Evolutionary conservation across 345 rosid species (phyloP).

Genomic region (Gossypium turneri): DNA sequence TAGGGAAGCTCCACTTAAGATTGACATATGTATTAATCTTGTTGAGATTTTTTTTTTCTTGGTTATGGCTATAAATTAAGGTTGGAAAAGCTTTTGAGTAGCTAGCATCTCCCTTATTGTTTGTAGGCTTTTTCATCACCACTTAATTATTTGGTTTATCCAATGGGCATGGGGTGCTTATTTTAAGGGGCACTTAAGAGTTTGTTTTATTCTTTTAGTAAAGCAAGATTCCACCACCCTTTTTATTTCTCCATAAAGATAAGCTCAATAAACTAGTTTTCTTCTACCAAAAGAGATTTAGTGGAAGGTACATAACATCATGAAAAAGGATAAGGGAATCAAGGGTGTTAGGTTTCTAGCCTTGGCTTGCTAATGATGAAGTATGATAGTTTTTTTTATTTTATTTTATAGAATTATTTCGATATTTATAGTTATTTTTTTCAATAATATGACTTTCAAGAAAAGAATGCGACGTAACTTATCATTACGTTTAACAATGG

Average conservation of each 20-base stretch:
- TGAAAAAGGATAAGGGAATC: conserved; percentile 14
- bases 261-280: conserved; percentile 5
- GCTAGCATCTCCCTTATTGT: neutral
- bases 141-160: neutral
- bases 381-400: no score
- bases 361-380: neutral
- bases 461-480: neutral
- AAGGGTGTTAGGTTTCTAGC: neutral
- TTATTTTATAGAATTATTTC: no score
- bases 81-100: neutral
- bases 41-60: neutral
- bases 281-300: neutral
- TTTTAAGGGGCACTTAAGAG: neutral
- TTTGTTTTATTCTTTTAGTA: conserved; percentile 12
- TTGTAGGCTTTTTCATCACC: neutral
- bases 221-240: conserved; percentile 13
- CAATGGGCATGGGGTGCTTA: neutral
- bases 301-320: conserved; percentile 4
- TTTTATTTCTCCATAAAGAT: neutral
- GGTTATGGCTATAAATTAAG: neutral
- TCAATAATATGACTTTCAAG: no score
- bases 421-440: neutral
- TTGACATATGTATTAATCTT: neutral
- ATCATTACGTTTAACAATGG: no score
- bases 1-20: conserved; percentile 2